phyloP scores from a whole-genome alignment of 2,329 filamentous ascomycete species.

The Aspergillus jensenii region DNA sequence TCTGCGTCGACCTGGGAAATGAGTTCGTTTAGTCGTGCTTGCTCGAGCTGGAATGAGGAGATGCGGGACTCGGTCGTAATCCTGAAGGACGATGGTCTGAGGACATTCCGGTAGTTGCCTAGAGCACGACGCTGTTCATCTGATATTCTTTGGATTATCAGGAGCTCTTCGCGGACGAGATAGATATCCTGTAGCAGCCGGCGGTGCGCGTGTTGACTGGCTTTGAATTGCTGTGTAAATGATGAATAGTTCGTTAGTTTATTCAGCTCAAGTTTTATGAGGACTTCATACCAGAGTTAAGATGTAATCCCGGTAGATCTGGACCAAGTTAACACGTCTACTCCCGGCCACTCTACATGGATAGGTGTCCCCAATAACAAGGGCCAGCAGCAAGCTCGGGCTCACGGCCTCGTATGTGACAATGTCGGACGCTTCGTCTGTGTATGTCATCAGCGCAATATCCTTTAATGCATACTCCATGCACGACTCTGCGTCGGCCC shows the following conservation, averaged over 20 bases:
- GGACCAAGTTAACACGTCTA: not conserved
- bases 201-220: constrained; percentile 2
- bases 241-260: not conserved
- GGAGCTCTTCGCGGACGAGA: constrained; percentile 2
- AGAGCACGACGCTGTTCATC: not conserved
- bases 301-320: constrained; percentile 1
- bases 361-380: constrained; percentile 2
- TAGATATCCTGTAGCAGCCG: constrained; percentile 10
- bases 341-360: not conserved
- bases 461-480: constrained; percentile 1
- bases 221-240: constrained; percentile 9
- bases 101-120: not conserved
- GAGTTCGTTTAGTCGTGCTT: not conserved
- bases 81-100: not conserved
- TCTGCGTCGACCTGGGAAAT: not conserved
- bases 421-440: constrained; percentile 7
- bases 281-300: not conserved
- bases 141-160: not conserved
- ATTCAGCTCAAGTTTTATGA: too few relatives aligned
- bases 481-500: not conserved
- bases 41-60: not conserved
- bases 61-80: not conserved
- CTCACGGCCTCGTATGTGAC: constrained; percentile 9
- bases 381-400: constrained; percentile 4
- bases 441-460: constrained; percentile 11